Evolutionary conservation across 1,284 basidiomycete species (phyloP).

Genomic region (Leccinum angustisporum): DNA sequence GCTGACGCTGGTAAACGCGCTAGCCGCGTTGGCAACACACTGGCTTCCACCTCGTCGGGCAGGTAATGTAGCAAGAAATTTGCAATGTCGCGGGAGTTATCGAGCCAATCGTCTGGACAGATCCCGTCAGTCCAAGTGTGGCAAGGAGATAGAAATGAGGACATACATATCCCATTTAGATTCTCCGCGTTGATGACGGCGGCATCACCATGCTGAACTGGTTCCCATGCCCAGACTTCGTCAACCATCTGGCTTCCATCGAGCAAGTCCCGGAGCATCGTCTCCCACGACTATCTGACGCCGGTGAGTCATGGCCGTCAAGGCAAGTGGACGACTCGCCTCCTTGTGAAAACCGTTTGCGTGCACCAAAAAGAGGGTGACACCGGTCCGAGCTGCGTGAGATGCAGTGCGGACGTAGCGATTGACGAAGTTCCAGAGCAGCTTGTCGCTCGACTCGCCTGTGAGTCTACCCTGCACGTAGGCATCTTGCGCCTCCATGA

Average conservation of each 20-base stretch:
- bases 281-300: slow-evolving; percentile 62
- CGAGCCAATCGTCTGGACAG: slow-evolving; percentile 58
- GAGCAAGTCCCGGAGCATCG: slow-evolving; percentile 52
- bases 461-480: slow-evolving; percentile 21
- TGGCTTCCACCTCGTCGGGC: slow-evolving; percentile 39
- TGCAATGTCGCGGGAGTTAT: slow-evolving; percentile 68
- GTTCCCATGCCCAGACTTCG: slow-evolving; percentile 81
- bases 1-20: slow-evolving; percentile 43
- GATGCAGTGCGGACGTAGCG: slow-evolving; percentile 44
- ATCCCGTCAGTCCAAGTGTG: not conserved
- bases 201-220: slow-evolving; percentile 76
- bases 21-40: slow-evolving; percentile 50
- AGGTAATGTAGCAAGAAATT: slow-evolving; percentile 66
- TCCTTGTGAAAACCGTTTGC: slow-evolving; percentile 86
- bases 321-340: slow-evolving; percentile 42
- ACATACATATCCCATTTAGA: slow-evolving; percentile 54
- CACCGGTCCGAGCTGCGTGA: slow-evolving; percentile 27
- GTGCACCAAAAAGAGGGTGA: slow-evolving; percentile 74
- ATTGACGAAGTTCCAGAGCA: slow-evolving; percentile 58
- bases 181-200: slow-evolving; percentile 59
- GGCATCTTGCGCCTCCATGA: slow-evolving; percentile 22
- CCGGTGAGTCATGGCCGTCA: not conserved
- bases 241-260: slow-evolving; percentile 46
- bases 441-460: slow-evolving; percentile 34
- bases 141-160: not conserved